Percentiles rank a stretch among this genome's conserved stretches.
These are phyloP conservation scores for Colletotrichum sp. DNA, from an alignment of 2,329 filamentous ascomycete genomes.

Conservation along the genomic window DNA sequence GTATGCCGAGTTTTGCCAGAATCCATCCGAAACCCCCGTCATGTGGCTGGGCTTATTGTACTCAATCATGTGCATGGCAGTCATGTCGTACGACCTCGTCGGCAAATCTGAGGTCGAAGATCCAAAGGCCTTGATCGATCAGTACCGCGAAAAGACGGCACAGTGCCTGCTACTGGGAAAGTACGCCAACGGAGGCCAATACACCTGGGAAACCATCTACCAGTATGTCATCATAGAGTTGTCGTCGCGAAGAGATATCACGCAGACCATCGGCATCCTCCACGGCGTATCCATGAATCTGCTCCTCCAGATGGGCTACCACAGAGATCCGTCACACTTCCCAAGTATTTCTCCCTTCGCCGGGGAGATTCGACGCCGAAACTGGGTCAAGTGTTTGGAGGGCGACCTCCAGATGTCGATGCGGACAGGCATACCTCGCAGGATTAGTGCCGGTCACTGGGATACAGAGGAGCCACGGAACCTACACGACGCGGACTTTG, in stretches of 20 bases:
- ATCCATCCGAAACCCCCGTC: constrained; percentile 37
- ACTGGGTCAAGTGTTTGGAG: constrained; percentile 46
- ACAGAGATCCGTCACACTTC: constrained; percentile 48
- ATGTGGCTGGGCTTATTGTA: constrained; percentile 54
- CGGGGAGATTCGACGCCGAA: constrained; percentile 50
- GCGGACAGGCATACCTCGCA: constrained; percentile 48
- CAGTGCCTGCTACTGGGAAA: constrained; percentile 42
- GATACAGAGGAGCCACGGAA: constrained; percentile 49
- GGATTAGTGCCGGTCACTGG: constrained; percentile 40
- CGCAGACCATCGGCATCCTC: not conserved
- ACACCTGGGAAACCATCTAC: constrained; percentile 43
- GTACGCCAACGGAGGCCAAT: constrained; percentile 48
- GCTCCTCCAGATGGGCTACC: constrained; percentile 28
- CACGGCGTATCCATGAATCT: not conserved
- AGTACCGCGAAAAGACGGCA: constrained; percentile 34
- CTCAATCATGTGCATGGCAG: constrained; percentile 47
- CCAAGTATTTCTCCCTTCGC: constrained; percentile 43
- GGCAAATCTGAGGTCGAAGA: constrained; percentile 6
- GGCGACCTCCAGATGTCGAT: constrained; percentile 46
- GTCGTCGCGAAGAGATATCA: constrained; percentile 17
- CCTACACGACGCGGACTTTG: constrained; percentile 47
- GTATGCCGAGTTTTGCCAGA: constrained; percentile 51
- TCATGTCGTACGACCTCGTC: constrained; percentile 18
- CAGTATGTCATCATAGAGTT: constrained; percentile 38
- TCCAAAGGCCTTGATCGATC: not conserved